Percentiles rank a stretch among this genome's conserved stretches.
phyloP scores from a whole-genome alignment of 495 filamentous ascomycete species.

The Penicillium simplicissimum region DNA sequence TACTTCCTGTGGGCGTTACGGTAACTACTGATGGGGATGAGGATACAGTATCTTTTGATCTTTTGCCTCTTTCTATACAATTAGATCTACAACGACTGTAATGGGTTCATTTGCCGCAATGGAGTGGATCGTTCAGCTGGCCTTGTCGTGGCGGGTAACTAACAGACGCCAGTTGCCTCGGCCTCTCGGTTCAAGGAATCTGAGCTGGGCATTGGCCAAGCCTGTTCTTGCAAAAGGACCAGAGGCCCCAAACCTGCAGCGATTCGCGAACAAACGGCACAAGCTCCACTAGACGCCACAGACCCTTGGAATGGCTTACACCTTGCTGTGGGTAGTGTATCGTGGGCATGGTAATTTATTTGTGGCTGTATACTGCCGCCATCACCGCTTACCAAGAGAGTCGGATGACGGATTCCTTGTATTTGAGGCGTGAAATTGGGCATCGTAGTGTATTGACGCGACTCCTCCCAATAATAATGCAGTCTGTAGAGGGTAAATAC shows the following conservation, averaged over 20 bases:
- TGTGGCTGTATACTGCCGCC: neutral
- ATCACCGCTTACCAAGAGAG: neutral
- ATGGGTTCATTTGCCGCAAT: neutral
- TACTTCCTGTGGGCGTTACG: neutral
- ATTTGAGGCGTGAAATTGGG: neutral
- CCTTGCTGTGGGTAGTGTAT: no score
- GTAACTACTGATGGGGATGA: no score
- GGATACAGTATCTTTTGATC: no score
- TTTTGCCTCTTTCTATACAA: no score
- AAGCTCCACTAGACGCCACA: slow-evolving; percentile 31
- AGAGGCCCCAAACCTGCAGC: slow-evolving; percentile 3
- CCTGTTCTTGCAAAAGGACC: no score
- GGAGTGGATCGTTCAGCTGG: neutral
- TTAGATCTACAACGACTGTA: neutral
- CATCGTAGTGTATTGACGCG: neutral
- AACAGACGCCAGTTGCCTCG: neutral
- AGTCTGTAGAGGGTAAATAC: neutral
- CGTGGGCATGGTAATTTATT: neutral
- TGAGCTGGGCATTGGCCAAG: neutral
- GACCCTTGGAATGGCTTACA: slow-evolving; percentile 26
- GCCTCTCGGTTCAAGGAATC: neutral
- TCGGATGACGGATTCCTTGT: neutral
- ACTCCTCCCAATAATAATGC: neutral
- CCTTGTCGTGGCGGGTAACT: neutral
- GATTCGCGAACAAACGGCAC: slow-evolving; percentile 16